Evolutionary conservation across 208 protist genomes (phyloP).

Genomic region (Leishmania turanica): DNA sequence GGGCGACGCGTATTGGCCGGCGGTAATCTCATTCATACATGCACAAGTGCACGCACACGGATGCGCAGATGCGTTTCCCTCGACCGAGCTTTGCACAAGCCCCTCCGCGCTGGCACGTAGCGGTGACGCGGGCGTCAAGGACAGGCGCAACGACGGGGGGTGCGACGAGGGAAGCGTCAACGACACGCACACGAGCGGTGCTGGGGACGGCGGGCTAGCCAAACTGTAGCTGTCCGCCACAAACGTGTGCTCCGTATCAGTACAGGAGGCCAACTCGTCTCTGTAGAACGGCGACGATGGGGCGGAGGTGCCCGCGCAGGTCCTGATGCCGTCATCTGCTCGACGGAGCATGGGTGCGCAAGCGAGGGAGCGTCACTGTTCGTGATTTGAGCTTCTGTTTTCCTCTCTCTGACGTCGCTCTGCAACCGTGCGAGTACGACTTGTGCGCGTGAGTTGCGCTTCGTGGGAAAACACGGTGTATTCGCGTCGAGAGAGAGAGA

Average conservation of each 20-base stretch:
- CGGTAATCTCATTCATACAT: too few relatives aligned
- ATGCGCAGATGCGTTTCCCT: background rate
- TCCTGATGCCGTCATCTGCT: background rate
- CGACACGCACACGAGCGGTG: conserved; percentile 18
- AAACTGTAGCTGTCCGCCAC: background rate
- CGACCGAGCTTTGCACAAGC: background rate
- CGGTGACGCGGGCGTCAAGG: background rate
- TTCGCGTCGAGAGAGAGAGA: background rate
- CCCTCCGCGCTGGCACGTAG: background rate
- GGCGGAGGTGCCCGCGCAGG: background rate
- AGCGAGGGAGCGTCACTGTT: background rate
- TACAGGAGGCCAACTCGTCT: conserved; percentile 19
- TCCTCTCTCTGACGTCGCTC: background rate
- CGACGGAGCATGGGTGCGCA: background rate
- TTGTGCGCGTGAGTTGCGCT: background rate
- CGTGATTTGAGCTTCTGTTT: background rate
- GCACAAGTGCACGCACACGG: background rate
- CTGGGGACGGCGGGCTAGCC: conserved; percentile 3
- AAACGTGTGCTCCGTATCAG: conserved; percentile 7
- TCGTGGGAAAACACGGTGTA: background rate
- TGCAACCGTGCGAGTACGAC: background rate
- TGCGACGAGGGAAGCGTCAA: background rate
- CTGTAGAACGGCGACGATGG: conserved; percentile 4
- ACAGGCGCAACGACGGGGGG: background rate
- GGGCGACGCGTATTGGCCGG: background rate